Conservation (phyloP, 202 grass and related monocot species). For the Miscanthus sacchariflorus region DNA sequence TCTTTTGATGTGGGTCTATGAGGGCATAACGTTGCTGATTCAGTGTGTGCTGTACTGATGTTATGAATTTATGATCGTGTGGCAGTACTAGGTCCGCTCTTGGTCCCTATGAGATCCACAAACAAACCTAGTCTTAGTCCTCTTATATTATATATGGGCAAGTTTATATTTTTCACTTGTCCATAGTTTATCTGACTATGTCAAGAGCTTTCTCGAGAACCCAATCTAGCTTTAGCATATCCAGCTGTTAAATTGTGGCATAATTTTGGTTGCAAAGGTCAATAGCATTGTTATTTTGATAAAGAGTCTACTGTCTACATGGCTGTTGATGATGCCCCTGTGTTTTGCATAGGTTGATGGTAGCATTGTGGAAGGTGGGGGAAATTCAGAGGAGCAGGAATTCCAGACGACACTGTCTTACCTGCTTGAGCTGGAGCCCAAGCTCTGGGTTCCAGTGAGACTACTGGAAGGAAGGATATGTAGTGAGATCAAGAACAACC, state of each 20-base stretch:
- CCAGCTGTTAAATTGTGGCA: not conserved
- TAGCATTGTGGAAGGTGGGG: not conserved
- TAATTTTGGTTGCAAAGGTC: not conserved
- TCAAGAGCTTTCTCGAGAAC: not conserved
- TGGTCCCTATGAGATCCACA: not conserved
- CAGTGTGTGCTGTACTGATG: not conserved
- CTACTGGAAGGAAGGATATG: constrained; percentile 87
- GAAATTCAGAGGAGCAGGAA: constrained; percentile 24
- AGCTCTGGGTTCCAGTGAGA: constrained; percentile 83
- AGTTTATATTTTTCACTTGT: not conserved
- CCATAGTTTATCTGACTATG: not conserved
- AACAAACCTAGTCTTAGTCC: not conserved
- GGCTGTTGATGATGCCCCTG: not conserved
- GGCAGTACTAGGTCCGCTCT: not conserved
- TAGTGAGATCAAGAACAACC: constrained; percentile 82
- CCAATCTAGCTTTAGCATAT: not conserved
- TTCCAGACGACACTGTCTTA: constrained; percentile 74
- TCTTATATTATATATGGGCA: not conserved
- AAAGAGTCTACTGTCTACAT: not conserved
- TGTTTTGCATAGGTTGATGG: constrained; percentile 45
- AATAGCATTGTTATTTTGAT: not conserved
- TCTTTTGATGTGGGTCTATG: not conserved
- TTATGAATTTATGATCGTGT: not conserved
- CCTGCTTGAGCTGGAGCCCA: constrained; percentile 82
- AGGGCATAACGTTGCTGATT: not conserved